phyloP scores from a whole-genome alignment of 805 yeast species.

The Starmerella cellae region DNA sequence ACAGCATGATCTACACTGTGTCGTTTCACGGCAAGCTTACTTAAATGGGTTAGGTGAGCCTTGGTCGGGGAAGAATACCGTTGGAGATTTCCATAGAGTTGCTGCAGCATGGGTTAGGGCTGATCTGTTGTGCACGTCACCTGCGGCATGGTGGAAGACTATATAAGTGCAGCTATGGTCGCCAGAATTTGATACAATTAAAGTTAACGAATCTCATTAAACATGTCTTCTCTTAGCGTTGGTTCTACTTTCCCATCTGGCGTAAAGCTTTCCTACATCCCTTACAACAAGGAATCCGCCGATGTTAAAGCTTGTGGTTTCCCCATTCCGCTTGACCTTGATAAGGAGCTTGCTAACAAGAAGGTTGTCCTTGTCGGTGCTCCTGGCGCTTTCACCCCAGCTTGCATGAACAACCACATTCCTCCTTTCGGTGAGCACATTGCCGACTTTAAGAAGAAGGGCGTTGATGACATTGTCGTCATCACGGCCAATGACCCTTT shows the following conservation, averaged over 20 bases:
- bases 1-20: no score
- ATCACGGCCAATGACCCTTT: conserved; percentile 60
- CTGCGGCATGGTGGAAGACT: no score
- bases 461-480: conserved; percentile 50
- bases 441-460: conserved; percentile 41
- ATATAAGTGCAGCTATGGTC: no score
- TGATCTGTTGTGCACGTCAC: no score
- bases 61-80: no score
- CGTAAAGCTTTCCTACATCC: conserved; percentile 26
- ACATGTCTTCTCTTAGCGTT: conserved; percentile 9
- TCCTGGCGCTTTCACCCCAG: conserved; percentile 82
- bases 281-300: conserved; percentile 25
- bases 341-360: conserved; percentile 32
- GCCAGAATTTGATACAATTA: no score
- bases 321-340: conserved; percentile 28
- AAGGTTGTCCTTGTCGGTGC: conserved; percentile 59
- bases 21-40: no score
- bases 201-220: no score
- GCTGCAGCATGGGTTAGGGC: no score
- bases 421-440: conserved; percentile 49
- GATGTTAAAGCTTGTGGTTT: conserved; percentile 30
- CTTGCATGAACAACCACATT: conserved; percentile 59
- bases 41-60: no score
- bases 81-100: no score
- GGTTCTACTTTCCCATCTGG: conserved; percentile 26